Evolutionary conservation across 2,329 filamentous ascomycete species (phyloP).

Genomic region (Clonostachys rosea): DNA sequence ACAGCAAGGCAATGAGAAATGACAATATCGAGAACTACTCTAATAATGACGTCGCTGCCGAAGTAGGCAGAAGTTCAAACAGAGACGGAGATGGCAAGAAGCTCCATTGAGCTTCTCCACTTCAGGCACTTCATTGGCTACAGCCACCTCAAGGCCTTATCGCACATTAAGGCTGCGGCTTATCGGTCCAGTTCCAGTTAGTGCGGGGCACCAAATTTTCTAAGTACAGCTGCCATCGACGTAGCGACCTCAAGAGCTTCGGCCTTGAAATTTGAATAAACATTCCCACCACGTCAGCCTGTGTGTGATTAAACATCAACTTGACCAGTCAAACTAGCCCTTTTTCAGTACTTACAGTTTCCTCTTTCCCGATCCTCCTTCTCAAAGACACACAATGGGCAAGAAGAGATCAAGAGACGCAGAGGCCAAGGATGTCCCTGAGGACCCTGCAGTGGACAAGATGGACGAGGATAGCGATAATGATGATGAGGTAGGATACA

Average conservation of each 20-base stretch:
- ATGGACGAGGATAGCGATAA: slow-evolving; percentile 45
- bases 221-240: not conserved
- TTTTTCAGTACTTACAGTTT: too few species aligned
- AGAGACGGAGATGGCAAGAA: too few species aligned
- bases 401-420: slow-evolving; percentile 45
- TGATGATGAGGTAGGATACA: slow-evolving; percentile 42
- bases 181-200: not conserved
- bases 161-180: not conserved
- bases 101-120: too few species aligned
- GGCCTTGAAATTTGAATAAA: not conserved
- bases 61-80: too few species aligned
- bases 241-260: not conserved
- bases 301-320: too few species aligned
- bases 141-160: not conserved
- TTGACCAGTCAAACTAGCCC: too few species aligned
- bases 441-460: slow-evolving; percentile 37
- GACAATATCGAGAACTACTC: too few species aligned
- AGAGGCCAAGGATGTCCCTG: slow-evolving; percentile 32
- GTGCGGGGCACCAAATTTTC: slow-evolving; percentile 4
- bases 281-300: not conserved
- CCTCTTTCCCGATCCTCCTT: too few species aligned
- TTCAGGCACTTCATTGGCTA: too few species aligned
- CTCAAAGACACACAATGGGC: slow-evolving; percentile 27
- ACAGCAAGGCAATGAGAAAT: too few species aligned
- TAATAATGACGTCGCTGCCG: too few species aligned